A percentile compares a stretch with the other conserved stretches of the same genome.
These are phyloP conservation scores for Cladosporium sp. DNA, from an alignment of 2,329 filamentous ascomycete species.

Conservation along the genomic window DNA sequence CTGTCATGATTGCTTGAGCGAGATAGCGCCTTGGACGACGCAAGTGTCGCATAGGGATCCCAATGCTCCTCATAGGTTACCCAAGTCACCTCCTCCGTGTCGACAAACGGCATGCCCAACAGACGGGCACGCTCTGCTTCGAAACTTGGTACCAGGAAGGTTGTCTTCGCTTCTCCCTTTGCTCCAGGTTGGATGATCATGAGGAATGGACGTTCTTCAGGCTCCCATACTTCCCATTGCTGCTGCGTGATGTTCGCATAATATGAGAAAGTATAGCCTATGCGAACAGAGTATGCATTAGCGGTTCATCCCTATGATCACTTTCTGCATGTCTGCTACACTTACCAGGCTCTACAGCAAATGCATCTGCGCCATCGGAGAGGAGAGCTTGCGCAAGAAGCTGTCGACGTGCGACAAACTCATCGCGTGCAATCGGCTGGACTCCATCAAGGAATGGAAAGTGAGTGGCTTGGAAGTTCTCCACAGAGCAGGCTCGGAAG, in stretches of 20 bases:
- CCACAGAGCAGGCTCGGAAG: constrained; percentile 56
- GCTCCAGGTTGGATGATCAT: constrained; percentile 61
- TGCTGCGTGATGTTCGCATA: constrained; percentile 63
- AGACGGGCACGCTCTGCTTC: constrained; percentile 62
- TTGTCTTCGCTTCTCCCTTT: constrained; percentile 55
- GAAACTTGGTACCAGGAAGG: constrained; percentile 62
- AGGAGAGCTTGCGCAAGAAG: constrained; percentile 59
- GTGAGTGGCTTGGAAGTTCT: constrained; percentile 48
- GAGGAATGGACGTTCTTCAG: constrained; percentile 64
- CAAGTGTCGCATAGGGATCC: constrained; percentile 62
- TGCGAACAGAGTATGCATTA: neutral
- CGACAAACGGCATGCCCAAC: constrained; percentile 58
- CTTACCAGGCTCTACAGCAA: constrained; percentile 62
- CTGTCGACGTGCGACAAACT: constrained; percentile 59
- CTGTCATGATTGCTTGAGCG: constrained; percentile 23
- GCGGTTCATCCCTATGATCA: too few species aligned
- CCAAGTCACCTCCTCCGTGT: constrained; percentile 50
- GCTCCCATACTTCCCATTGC: constrained; percentile 67
- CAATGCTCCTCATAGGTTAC: constrained; percentile 66
- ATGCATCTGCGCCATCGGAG: constrained; percentile 57
- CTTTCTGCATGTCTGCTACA: too few species aligned
- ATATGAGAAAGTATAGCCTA: constrained; percentile 63
- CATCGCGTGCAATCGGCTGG: constrained; percentile 50
- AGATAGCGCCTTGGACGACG: constrained; percentile 28
- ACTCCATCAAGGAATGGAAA: constrained; percentile 56